Percentiles rank a stretch among this genome's conserved stretches.
Conservation (phyloP, 331 rosid genomes). For the Arachis monticola region DNA sequence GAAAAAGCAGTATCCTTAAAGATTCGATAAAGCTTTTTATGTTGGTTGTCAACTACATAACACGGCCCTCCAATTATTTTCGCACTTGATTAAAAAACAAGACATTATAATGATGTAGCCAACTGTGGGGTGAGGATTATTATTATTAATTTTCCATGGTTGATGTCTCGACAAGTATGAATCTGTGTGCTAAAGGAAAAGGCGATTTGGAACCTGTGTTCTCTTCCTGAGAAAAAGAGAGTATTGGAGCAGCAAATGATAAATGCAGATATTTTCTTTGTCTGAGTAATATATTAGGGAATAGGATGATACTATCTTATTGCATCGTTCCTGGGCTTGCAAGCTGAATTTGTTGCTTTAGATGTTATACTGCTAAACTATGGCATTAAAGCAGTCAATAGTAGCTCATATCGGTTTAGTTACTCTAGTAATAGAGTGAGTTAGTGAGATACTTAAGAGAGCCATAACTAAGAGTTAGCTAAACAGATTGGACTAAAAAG, state of each 20-base stretch:
- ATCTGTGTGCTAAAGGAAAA: neutral
- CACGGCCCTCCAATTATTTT: no score
- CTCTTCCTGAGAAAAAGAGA: neutral
- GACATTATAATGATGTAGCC: no score
- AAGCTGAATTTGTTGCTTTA: neutral
- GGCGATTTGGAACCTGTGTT: neutral
- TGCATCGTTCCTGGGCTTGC: neutral
- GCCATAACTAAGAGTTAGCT: no score
- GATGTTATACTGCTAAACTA: no score
- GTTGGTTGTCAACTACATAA: no score
- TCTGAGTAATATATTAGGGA: neutral
- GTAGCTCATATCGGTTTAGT: no score
- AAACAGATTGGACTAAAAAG: no score
- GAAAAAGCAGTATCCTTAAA: neutral
- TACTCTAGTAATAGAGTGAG: no score
- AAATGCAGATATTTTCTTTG: neutral
- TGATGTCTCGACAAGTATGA: conserved; percentile 8
- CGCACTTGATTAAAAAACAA: no score
- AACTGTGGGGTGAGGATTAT: neutral
- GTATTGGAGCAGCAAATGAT: neutral
- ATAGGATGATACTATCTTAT: neutral
- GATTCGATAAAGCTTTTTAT: neutral
- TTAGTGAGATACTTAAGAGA: no score
- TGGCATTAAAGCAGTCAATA: no score
- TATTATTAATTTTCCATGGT: neutral